These are phyloP conservation scores for Kluyveromyces wickerhamii DNA, from an alignment of 805 yeast genomes.

Conservation along the genomic window DNA sequence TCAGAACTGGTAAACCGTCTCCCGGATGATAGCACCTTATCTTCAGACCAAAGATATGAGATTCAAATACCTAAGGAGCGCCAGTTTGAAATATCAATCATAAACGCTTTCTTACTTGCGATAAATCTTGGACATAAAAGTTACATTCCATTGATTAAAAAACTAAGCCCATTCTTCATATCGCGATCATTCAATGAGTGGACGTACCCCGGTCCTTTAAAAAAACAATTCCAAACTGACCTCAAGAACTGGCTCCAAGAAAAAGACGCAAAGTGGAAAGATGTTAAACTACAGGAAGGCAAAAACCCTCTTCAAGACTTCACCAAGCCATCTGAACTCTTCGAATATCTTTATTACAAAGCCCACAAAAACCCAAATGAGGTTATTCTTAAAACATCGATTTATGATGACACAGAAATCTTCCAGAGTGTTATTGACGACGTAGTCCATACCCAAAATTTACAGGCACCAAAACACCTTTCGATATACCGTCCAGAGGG, in stretches of 20 bases:
- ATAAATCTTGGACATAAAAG: slow-evolving; percentile 44
- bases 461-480: slow-evolving; percentile 16
- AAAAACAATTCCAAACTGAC: slow-evolving; percentile 17
- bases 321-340: slow-evolving; percentile 16
- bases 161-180: slow-evolving; percentile 37
- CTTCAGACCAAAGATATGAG: slow-evolving; percentile 17
- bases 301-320: slow-evolving; percentile 16
- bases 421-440: slow-evolving; percentile 22
- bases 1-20: slow-evolving; percentile 12
- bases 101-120: slow-evolving; percentile 40
- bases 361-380: slow-evolving; percentile 18
- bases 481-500: slow-evolving; percentile 15
- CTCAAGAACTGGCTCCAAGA: slow-evolving; percentile 23
- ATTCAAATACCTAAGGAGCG: slow-evolving; percentile 31
- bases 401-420: slow-evolving; percentile 24
- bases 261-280: slow-evolving; percentile 24
- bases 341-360: slow-evolving; percentile 20
- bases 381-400: slow-evolving; percentile 15
- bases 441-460: slow-evolving; percentile 20
- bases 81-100: slow-evolving; percentile 35
- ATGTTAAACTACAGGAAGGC: slow-evolving; percentile 1
- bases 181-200: slow-evolving; percentile 32
- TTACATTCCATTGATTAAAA: slow-evolving; percentile 31
- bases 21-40: slow-evolving; percentile 15
- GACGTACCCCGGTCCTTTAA: slow-evolving; percentile 21